phyloP scores from a whole-genome alignment of 2,329 filamentous ascomycete genomes.

The Phyllosticta citribraziliensis region DNA sequence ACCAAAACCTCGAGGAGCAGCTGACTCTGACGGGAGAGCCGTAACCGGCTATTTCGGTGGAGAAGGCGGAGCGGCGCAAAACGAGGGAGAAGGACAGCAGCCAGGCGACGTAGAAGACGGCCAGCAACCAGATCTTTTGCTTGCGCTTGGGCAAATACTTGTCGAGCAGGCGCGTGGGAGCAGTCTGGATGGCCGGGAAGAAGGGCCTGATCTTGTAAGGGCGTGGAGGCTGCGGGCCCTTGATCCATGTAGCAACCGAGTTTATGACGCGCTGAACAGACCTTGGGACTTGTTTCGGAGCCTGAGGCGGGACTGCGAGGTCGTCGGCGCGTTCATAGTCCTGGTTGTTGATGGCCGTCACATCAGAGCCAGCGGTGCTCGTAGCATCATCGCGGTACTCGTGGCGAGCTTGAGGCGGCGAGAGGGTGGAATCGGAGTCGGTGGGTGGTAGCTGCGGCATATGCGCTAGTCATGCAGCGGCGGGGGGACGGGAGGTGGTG shows the following conservation, averaged over 20 bases:
- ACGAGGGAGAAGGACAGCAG: slow-evolving; percentile 59
- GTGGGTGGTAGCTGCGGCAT: neutral
- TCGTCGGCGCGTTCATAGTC: slow-evolving; percentile 25
- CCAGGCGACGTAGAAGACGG: slow-evolving; percentile 57
- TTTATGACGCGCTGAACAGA: slow-evolving; percentile 38
- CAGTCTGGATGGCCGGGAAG: slow-evolving; percentile 57
- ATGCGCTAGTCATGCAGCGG: neutral
- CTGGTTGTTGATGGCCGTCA: slow-evolving; percentile 16
- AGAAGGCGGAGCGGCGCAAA: slow-evolving; percentile 51
- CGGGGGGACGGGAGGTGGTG: neutral
- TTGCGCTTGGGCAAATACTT: slow-evolving; percentile 49
- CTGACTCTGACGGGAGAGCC: slow-evolving; percentile 55
- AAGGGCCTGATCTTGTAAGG: slow-evolving; percentile 42
- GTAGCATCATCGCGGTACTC: slow-evolving; percentile 24
- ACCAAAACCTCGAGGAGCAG: slow-evolving; percentile 64
- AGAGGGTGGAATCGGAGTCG: neutral
- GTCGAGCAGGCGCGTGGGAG: slow-evolving; percentile 55
- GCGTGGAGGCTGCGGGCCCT: slow-evolving; percentile 39
- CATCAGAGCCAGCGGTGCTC: slow-evolving; percentile 17
- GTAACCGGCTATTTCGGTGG: slow-evolving; percentile 55
- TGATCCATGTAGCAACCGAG: slow-evolving; percentile 35
- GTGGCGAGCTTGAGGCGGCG: neutral
- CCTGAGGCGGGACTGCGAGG: slow-evolving; percentile 16
- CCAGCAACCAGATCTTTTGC: slow-evolving; percentile 50
- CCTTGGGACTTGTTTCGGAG: slow-evolving; percentile 38